phyloP scores from a whole-genome alignment of 2,329 filamentous ascomycete species.

The Colletotrichum acutatum region DNA sequence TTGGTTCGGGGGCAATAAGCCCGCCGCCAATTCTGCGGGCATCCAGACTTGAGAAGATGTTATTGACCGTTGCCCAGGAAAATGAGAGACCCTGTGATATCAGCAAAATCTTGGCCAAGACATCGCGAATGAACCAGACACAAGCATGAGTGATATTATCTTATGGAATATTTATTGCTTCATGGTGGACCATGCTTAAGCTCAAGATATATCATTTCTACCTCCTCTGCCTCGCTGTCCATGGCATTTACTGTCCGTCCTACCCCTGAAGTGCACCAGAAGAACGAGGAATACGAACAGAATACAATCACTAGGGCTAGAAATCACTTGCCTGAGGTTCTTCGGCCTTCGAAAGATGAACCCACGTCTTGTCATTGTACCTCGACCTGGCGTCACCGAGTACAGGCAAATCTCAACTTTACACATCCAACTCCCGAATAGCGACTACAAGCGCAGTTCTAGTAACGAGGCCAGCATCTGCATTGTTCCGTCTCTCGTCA shows the following conservation, averaged over 20 bases:
- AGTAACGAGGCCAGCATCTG: neutral
- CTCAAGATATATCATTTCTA: neutral
- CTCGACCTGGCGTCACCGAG: neutral
- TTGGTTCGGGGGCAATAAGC: neutral
- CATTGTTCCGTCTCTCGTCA: neutral
- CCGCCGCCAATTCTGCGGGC: no score
- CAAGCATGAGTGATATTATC: neutral
- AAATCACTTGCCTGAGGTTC: neutral
- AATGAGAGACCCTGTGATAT: neutral
- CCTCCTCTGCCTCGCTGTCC: neutral
- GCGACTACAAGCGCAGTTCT: neutral
- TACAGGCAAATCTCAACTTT: neutral
- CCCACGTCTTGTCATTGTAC: neutral
- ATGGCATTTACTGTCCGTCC: accelerated
- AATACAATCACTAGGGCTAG: neutral
- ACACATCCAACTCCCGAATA: neutral
- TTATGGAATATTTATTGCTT: neutral
- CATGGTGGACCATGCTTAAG: neutral
- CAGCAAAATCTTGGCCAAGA: neutral
- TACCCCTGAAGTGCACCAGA: neutral
- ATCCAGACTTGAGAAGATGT: neutral
- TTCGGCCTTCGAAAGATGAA: neutral
- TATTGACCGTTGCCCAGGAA: neutral
- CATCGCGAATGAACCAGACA: neutral
- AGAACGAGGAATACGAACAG: neutral